Evolutionary conservation across 192 early-diverging fungal species (phyloP).

Genomic region (Rhizoclosmatium globosum): DNA sequence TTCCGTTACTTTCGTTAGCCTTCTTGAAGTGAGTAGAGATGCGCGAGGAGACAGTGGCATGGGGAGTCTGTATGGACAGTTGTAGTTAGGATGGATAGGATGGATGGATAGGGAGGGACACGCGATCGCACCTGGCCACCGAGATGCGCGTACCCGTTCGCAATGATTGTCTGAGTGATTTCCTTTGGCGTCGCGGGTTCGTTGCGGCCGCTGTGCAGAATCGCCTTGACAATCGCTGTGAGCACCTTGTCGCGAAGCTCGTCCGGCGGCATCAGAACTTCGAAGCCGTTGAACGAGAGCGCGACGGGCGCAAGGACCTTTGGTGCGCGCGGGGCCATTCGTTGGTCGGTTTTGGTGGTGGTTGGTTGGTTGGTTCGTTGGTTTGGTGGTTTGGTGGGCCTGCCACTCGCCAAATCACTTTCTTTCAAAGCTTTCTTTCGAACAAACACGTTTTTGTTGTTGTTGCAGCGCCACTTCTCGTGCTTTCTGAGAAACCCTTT

Average conservation of each 20-base stretch:
- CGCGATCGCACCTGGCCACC: slow-evolving; percentile 9
- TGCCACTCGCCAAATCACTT: background rate
- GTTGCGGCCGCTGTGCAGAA: slow-evolving; percentile 33
- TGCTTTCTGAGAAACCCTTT: background rate
- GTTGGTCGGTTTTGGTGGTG: background rate
- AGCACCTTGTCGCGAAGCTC: slow-evolving; percentile 28
- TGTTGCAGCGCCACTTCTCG: background rate
- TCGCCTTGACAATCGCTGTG: slow-evolving; percentile 31
- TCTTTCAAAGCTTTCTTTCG: background rate
- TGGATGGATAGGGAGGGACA: too few relatives aligned
- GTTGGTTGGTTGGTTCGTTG: background rate
- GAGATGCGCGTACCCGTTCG: slow-evolving; percentile 36
- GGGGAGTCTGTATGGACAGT: slow-evolving; percentile 12
- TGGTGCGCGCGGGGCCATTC: background rate
- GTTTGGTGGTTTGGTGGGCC: background rate
- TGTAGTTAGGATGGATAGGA: too few relatives aligned
- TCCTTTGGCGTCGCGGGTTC: slow-evolving; percentile 31
- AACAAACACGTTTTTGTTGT: background rate
- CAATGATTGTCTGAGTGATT: slow-evolving; percentile 27
- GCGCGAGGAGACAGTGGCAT: slow-evolving; percentile 40
- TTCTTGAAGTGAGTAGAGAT: slow-evolving; percentile 42
- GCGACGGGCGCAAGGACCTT: background rate
- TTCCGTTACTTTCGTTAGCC: slow-evolving; percentile 23
- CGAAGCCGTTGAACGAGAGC: slow-evolving; percentile 21
- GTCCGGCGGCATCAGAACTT: background rate